Percentiles rank a stretch among this genome's conserved stretches.
Evolutionary conservation across 192 early-diverging fungal species (phyloP).

Genomic region (Podila verticillata): DNA sequence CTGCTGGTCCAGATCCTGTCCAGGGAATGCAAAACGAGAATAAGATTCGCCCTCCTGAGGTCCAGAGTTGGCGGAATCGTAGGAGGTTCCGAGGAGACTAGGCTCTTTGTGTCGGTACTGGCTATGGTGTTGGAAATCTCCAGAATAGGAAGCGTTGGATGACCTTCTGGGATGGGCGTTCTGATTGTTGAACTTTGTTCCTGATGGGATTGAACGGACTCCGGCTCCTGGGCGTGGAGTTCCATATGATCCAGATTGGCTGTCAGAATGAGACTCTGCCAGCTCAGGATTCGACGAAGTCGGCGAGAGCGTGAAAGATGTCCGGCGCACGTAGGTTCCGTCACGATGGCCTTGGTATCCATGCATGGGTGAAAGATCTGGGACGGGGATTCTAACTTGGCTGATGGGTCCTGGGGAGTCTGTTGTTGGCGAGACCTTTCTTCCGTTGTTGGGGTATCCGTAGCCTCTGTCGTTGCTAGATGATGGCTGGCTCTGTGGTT

Average conservation of each 20-base stretch:
- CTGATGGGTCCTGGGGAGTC: not conserved
- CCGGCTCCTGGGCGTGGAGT: constrained; percentile 15
- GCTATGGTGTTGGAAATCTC: constrained; percentile 18
- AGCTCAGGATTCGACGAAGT: constrained; percentile 47
- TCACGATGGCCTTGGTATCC: constrained; percentile 14
- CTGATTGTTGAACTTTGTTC: constrained; percentile 12
- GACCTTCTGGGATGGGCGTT: constrained; percentile 10
- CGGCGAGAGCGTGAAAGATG: constrained; percentile 42
- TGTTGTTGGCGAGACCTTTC: constrained; percentile 5
- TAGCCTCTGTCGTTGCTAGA: constrained; percentile 2
- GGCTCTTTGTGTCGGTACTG: constrained; percentile 9
- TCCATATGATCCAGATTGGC: constrained; percentile 42
- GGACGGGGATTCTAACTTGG: constrained; percentile 40
- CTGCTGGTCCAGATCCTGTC: constrained; percentile 15
- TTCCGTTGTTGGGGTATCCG: constrained; percentile 4
- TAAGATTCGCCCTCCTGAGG: constrained; percentile 16
- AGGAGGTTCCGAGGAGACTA: constrained; percentile 32
- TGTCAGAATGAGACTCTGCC: constrained; percentile 40
- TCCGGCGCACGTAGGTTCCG: constrained; percentile 27
- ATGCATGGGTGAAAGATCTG: constrained; percentile 30
- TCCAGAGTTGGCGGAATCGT: constrained; percentile 33
- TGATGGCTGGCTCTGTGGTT: not conserved
- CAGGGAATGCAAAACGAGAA: constrained; percentile 21
- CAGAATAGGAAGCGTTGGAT: constrained; percentile 29
- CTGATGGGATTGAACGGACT: not conserved